Base-by-base conservation (phyloP, 805 yeast species). In the Saccharomycopsis olivae region DNA sequence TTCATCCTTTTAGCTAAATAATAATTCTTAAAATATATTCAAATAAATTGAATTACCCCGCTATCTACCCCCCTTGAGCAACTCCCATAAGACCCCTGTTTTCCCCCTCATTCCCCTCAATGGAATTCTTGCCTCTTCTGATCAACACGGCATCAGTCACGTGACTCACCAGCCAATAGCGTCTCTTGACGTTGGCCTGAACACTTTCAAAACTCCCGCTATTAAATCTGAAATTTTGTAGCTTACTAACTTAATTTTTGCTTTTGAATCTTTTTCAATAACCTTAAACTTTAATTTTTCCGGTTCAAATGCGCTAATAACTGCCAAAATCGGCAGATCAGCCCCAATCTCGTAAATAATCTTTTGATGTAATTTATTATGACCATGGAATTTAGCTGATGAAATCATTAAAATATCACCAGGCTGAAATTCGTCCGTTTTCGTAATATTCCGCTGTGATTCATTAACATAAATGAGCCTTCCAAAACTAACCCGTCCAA, bases 371-470 rank as follows among this genome's bases (percentile, higher is more conserved):
- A 76, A 53, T 25, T 72, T 66, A 38, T 69, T 68, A 49, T 78
- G 84, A 5, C 77, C 72, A 47, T 71, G 74, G 59, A 89, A 88
- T 45, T 70, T 70, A 5, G 86, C 95, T 41, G 75, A 75, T 51
- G 78, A 72, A 47, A 86, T 71, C 38, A 86, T 82, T 31, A 86
- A 59, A 8, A 89, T 67, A 57, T 92, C 97, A 44, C 98, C 98
- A 0, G 94, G 78, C 49, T 71, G 40, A n/a, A 41, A 40, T 10
- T 33, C 37, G 3, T 31, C 39, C 5, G 10, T 20, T 18, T 36
- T 30, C 6, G 18, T 27, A 9, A 36, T 27, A n/a, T 27, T 66
- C 68, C 44, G 65, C 68, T 14, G 57, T 51, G 61, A 49, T 49
- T 71, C 58, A 48, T 70, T 81, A 47, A 66, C 62, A 59, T 78